Evolutionary conservation across 2,329 filamentous ascomycete species (phyloP).

Genomic region (Colletotrichum tanaceti): DNA sequence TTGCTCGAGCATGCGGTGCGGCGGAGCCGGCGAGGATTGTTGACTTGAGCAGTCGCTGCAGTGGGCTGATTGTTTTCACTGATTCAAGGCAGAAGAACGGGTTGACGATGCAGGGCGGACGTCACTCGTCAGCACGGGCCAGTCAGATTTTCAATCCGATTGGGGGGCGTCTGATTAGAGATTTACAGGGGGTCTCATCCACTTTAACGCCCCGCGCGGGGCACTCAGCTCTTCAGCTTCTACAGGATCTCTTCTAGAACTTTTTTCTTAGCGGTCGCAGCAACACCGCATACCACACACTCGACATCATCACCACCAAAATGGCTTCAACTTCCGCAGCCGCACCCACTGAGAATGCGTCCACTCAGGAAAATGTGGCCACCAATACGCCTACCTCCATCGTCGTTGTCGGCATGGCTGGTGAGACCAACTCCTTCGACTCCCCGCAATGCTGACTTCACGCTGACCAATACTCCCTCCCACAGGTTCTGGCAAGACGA

Average conservation of each 20-base stretch:
- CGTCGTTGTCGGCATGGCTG: slow-evolving; percentile 97
- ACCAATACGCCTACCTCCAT: slow-evolving; percentile 75
- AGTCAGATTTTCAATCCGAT: slow-evolving; percentile 18
- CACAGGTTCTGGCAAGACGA: slow-evolving; percentile 94
- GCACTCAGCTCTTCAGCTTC: slow-evolving; percentile 38
- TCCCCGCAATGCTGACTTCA: slow-evolving; percentile 12
- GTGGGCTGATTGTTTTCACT: not conserved
- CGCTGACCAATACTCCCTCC: slow-evolving; percentile 29
- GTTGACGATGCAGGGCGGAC: slow-evolving; percentile 29
- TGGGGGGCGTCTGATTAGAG: slow-evolving; percentile 22
- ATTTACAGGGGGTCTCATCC: slow-evolving; percentile 20
- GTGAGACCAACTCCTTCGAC: slow-evolving; percentile 52
- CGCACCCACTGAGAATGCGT: slow-evolving; percentile 42
- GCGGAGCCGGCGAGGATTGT: not conserved
- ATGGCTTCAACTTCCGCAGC: slow-evolving; percentile 43
- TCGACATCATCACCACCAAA: slow-evolving; percentile 16
- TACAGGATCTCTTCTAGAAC: slow-evolving; percentile 37
- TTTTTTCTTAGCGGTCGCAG: slow-evolving; percentile 36
- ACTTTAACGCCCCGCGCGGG: slow-evolving; percentile 38
- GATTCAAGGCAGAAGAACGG: not conserved
- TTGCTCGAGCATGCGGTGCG: slow-evolving; percentile 7
- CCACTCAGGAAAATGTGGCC: slow-evolving; percentile 51
- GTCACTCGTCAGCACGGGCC: slow-evolving; percentile 36
- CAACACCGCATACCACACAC: slow-evolving; percentile 17
- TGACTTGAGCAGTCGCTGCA: not conserved